A percentile compares a stretch with the other conserved stretches of the same genome.
These are phyloP conservation scores for Penicillium soppii DNA, from an alignment of 495 filamentous ascomycete species.

Conservation along the genomic window DNA sequence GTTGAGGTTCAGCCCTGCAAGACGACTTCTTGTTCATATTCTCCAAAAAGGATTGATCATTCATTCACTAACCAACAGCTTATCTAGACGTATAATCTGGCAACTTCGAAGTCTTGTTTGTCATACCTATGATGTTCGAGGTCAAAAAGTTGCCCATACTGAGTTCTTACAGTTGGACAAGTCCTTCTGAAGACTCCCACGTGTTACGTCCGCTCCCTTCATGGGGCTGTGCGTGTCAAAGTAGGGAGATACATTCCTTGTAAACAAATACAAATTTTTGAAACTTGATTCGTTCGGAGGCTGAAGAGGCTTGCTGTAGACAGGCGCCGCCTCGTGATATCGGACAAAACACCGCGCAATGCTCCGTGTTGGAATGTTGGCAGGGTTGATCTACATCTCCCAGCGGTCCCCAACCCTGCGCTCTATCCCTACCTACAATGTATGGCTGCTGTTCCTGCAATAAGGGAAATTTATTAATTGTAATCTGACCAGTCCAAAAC, in stretches of 20 bases:
- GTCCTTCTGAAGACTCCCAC: conserved; percentile 40
- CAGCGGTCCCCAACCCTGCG: neutral
- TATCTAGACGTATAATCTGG: conserved; percentile 16
- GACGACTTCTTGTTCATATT: neutral
- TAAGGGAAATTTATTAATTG: no score
- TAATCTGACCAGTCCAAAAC: no score
- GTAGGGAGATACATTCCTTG: conserved; percentile 47
- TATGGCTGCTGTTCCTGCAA: neutral
- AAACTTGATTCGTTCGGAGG: neutral
- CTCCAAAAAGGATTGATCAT: conserved; percentile 3
- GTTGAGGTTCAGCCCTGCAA: conserved; percentile 1
- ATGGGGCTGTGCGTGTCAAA: conserved; percentile 52
- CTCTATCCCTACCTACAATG: no score
- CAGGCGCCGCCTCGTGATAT: neutral
- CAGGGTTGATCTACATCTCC: neutral
- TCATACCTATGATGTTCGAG: conserved; percentile 49
- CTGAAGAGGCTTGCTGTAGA: neutral
- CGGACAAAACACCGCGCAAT: neutral
- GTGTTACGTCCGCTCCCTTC: conserved; percentile 47
- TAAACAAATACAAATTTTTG: neutral
- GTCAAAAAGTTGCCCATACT: conserved; percentile 49
- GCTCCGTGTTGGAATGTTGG: neutral
- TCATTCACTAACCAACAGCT: neutral
- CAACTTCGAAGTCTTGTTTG: conserved; percentile 52
- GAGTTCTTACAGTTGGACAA: conserved; percentile 32